Evolutionary conservation across 2,329 filamentous ascomycete genomes (phyloP).

Genomic region (Cladophialophora bantiana): DNA sequence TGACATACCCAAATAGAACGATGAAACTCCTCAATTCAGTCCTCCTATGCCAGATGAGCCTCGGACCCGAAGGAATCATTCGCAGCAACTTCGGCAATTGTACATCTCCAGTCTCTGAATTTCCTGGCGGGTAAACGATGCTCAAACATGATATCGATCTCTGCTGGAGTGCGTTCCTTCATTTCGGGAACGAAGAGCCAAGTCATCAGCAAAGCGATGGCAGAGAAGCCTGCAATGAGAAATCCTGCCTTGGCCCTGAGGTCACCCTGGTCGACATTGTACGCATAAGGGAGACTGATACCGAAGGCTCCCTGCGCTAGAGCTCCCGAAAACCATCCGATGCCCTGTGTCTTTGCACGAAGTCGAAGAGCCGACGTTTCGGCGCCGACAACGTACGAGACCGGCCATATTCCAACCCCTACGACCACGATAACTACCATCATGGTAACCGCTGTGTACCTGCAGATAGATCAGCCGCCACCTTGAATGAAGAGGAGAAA

Average conservation of each 20-base stretch:
- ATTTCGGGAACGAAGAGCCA: slow-evolving; percentile 63
- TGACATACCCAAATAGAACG: neutral
- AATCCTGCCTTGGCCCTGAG: slow-evolving; percentile 53
- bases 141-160: slow-evolving; percentile 56
- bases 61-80: slow-evolving; percentile 2
- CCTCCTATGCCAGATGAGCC: neutral
- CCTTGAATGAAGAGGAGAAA: neutral
- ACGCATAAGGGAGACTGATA: slow-evolving; percentile 60
- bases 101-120: slow-evolving; percentile 40
- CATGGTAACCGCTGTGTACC: slow-evolving; percentile 52
- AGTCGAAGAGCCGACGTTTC: slow-evolving; percentile 48
- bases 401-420: slow-evolving; percentile 47
- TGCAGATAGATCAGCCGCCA: slow-evolving; percentile 31
- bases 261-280: slow-evolving; percentile 56
- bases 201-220: slow-evolving; percentile 45
- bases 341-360: slow-evolving; percentile 48
- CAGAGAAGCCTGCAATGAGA: slow-evolving; percentile 48
- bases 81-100: neutral
- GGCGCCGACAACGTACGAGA: slow-evolving; percentile 47
- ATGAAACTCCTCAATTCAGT: neutral
- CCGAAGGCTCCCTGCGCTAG: slow-evolving; percentile 53
- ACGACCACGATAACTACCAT: slow-evolving; percentile 55
- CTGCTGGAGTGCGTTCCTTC: slow-evolving; percentile 55
- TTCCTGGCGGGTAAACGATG: slow-evolving; percentile 36
- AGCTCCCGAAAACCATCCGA: slow-evolving; percentile 53